phyloP scores from a whole-genome alignment of 331 rosid species.

The Dryas integrifolia region DNA sequence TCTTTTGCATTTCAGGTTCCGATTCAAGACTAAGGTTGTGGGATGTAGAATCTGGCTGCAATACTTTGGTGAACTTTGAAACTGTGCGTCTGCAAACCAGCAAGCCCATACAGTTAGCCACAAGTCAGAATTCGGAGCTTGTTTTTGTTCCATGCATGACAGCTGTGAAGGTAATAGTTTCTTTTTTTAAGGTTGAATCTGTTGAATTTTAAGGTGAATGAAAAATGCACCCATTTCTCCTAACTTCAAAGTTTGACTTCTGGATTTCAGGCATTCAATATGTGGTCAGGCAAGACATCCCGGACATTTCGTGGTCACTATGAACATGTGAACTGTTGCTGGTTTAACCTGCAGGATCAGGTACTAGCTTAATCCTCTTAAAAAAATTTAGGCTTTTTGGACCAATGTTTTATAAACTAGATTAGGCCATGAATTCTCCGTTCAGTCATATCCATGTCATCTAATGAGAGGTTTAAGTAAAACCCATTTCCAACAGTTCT shows the following conservation, averaged over 20 bases:
- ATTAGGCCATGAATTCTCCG: neutral
- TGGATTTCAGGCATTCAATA: constrained; percentile 62
- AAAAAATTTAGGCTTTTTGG: neutral
- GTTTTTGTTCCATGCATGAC: constrained; percentile 97
- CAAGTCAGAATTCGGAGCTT: constrained; percentile 57
- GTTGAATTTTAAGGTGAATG: constrained; percentile 14
- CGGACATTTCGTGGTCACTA: constrained; percentile 72
- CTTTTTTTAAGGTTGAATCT: constrained; percentile 12
- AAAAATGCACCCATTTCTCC: constrained; percentile 20
- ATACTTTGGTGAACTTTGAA: constrained; percentile 89
- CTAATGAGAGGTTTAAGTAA: neutral
- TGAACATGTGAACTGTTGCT: constrained; percentile 80
- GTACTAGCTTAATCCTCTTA: constrained; percentile 33
- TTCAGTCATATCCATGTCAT: neutral
- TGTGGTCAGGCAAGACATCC: constrained; percentile 79
- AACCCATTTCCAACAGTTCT: neutral
- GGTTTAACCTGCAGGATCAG: constrained; percentile 75
- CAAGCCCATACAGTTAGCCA: constrained; percentile 90
- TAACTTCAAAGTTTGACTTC: constrained; percentile 8
- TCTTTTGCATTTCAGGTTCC: constrained; percentile 58
- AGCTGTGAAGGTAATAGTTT: constrained; percentile 59
- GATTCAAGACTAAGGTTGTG: constrained; percentile 92
- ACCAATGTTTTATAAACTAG: constrained; percentile 14
- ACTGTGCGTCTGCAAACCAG: constrained; percentile 75
- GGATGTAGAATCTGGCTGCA: constrained; percentile 88